A percentile compares a stretch with the other conserved stretches of the same genome.
Evolutionary conservation across 306 rosid species (phyloP).

Genomic region (Corylus americana): DNA sequence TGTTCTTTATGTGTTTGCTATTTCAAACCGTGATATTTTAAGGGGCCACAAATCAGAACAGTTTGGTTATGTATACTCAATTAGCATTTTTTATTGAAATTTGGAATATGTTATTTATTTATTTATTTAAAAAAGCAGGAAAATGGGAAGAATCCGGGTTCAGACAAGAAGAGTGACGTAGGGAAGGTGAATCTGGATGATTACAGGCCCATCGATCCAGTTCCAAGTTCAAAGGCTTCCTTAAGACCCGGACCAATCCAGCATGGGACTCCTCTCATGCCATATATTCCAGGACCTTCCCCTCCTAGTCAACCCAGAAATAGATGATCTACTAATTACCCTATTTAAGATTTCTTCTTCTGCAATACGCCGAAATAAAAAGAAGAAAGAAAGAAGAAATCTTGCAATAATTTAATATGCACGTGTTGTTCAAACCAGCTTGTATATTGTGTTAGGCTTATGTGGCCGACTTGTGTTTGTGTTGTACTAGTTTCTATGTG

Average conservation of each 20-base stretch:
- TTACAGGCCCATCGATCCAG: constrained; percentile 63
- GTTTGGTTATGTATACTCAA: not conserved
- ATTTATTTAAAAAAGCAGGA: constrained; percentile 44
- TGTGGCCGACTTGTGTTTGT: not conserved
- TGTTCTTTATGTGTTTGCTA: too few relatives aligned
- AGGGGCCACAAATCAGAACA: not conserved
- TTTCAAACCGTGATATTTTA: too few relatives aligned
- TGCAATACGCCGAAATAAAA: not conserved
- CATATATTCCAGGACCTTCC: constrained; percentile 66
- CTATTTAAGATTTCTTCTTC: not conserved
- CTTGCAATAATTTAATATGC: constrained; percentile 1
- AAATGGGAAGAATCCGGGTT: constrained; percentile 10
- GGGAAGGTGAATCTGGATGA: constrained; percentile 51
- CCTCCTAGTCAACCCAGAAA: constrained; percentile 46
- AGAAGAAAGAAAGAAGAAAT: not conserved
- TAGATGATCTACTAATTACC: constrained; percentile 24
- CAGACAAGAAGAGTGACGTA: constrained; percentile 3
- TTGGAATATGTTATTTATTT: constrained; percentile 6
- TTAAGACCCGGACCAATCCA: constrained; percentile 63
- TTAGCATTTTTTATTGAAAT: not conserved
- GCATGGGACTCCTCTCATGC: constrained; percentile 70
- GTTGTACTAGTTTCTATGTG: not conserved
- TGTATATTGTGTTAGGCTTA: not conserved
- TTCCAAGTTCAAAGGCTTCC: constrained; percentile 51
- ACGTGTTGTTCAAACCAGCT: constrained; percentile 11